phyloP scores from a whole-genome alignment of 2,329 filamentous ascomycete genomes.

The Trichoderma lentiforme region DNA sequence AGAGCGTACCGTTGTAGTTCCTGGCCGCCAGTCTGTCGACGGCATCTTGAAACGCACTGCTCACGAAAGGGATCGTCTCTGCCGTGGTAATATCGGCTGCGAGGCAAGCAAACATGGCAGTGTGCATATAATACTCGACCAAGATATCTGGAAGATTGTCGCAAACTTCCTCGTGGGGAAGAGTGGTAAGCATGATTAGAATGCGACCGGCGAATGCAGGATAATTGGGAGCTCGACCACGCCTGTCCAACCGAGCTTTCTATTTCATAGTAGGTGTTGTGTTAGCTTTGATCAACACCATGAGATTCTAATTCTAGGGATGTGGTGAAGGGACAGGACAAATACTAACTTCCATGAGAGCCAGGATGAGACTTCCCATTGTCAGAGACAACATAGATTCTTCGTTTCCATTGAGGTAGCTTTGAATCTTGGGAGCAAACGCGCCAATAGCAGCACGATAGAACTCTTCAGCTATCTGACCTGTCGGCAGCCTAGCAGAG shows the following conservation, averaged over 20 bases:
- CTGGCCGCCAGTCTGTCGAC: slow-evolving; percentile 28
- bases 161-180: slow-evolving; percentile 31
- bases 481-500: slow-evolving; percentile 25
- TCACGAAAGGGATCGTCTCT: slow-evolving; percentile 31
- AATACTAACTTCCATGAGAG: slow-evolving; percentile 43
- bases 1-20: slow-evolving; percentile 37
- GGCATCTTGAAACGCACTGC: slow-evolving; percentile 30
- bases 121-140: slow-evolving; percentile 48
- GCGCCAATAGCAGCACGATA: slow-evolving; percentile 36
- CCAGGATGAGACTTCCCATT: slow-evolving; percentile 44
- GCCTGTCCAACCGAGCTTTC: slow-evolving; percentile 43
- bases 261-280: not conserved
- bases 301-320: not conserved
- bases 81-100: slow-evolving; percentile 36
- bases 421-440: slow-evolving; percentile 35
- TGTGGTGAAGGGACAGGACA: not conserved
- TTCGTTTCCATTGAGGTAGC: slow-evolving; percentile 34
- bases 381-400: slow-evolving; percentile 39
- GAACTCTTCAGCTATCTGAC: slow-evolving; percentile 35
- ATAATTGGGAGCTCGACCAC: slow-evolving; percentile 46
- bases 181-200: slow-evolving; percentile 35
- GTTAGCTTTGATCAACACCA: not conserved
- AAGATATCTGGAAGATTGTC: slow-evolving; percentile 43
- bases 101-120: slow-evolving; percentile 45
- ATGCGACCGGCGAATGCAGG: slow-evolving; percentile 43